These are phyloP conservation scores for Hortaea sp. DNA, from an alignment of 2,329 filamentous ascomycete species.

Conservation along the genomic window DNA sequence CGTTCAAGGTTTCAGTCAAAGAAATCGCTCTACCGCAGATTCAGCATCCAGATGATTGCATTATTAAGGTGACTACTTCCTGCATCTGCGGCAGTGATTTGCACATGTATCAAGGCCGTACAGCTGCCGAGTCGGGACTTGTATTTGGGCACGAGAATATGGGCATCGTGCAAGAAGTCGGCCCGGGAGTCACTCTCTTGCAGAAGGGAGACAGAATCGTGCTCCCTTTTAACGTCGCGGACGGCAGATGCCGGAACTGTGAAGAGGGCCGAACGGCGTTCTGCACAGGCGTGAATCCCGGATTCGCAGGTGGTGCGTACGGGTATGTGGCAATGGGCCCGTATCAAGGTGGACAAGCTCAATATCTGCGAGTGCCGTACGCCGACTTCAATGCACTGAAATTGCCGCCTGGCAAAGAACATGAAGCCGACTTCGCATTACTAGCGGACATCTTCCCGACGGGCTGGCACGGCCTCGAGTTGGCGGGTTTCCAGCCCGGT, in stretches of 20 bases:
- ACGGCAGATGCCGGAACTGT: slow-evolving; percentile 51
- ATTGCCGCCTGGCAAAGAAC: slow-evolving; percentile 49
- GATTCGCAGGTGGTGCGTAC: slow-evolving; percentile 50
- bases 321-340: slow-evolving; percentile 42
- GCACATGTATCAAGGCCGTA: slow-evolving; percentile 57
- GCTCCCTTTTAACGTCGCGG: slow-evolving; percentile 56
- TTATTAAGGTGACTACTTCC: slow-evolving; percentile 56
- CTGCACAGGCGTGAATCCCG: slow-evolving; percentile 53
- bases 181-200: slow-evolving; percentile 49
- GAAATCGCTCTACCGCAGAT: slow-evolving; percentile 49
- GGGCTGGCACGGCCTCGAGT: slow-evolving; percentile 48
- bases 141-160: slow-evolving; percentile 48
- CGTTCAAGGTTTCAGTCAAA: slow-evolving; percentile 49
- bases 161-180: slow-evolving; percentile 36
- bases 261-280: slow-evolving; percentile 56
- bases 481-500: slow-evolving; percentile 50
- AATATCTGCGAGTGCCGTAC: slow-evolving; percentile 55
- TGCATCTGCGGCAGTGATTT: slow-evolving; percentile 29
- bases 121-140: slow-evolving; percentile 50
- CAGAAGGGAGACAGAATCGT: slow-evolving; percentile 56
- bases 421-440: slow-evolving; percentile 50
- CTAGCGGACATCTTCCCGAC: slow-evolving; percentile 42
- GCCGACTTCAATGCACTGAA: slow-evolving; percentile 58
- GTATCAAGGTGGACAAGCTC: slow-evolving; percentile 44
- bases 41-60: slow-evolving; percentile 54